These are phyloP conservation scores for Arctostaphylos glauca DNA, from an alignment of 148 eudicot species.

Conservation along the genomic window DNA sequence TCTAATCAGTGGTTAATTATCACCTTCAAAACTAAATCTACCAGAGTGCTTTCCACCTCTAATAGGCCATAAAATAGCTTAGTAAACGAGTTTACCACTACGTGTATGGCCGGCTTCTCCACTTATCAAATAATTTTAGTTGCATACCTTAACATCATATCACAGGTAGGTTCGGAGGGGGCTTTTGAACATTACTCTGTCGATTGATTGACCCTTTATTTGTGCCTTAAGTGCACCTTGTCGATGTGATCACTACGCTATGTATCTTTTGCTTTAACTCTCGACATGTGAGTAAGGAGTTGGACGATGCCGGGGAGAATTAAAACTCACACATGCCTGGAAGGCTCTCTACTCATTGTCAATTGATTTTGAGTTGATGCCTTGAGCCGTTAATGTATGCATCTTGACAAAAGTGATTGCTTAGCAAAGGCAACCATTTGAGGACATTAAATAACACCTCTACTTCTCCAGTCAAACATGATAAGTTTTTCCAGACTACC, in stretches of 20 bases:
- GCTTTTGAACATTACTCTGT: not conserved
- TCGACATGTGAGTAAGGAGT: not conserved
- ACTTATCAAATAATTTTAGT: not conserved
- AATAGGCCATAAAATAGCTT: too few species aligned
- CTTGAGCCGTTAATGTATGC: not conserved
- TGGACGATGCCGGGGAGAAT: not conserved
- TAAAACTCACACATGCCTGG: not conserved
- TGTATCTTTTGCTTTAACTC: not conserved
- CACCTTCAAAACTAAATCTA: not conserved
- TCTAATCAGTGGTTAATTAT: too few species aligned
- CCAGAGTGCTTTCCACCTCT: too few species aligned
- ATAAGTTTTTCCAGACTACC: not conserved
- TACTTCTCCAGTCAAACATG: not conserved
- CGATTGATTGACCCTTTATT: not conserved
- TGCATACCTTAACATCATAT: not conserved
- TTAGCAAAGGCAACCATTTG: not conserved
- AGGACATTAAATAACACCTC: not conserved
- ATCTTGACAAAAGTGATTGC: not conserved
- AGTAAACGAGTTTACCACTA: too few species aligned
- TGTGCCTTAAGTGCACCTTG: not conserved
- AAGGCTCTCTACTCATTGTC: not conserved
- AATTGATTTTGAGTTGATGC: not conserved
- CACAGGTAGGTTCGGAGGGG: not conserved
- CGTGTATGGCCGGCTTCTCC: not conserved
- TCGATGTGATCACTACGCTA: not conserved